A percentile compares a stretch with the other conserved stretches of the same genome.
Evolutionary conservation across 805 yeast genomes (phyloP).

Genomic region (Blastobotrys parvus): DNA sequence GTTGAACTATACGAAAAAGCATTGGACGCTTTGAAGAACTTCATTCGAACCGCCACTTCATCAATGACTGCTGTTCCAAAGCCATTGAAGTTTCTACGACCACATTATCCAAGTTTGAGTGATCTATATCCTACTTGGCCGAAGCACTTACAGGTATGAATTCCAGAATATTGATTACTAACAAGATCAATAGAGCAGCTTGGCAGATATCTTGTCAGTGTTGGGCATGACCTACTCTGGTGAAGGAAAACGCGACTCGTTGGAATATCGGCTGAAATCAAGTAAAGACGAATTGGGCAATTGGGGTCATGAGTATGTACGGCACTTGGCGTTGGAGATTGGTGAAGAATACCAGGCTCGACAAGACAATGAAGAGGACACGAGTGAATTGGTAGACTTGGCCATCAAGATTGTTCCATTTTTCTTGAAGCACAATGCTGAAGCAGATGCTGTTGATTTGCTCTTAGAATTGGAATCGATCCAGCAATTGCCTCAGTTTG

Average conservation of each 20-base stretch:
- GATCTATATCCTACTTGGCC: constrained; percentile 63
- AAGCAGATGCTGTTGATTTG: constrained; percentile 95
- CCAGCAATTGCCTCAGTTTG: constrained; percentile 72
- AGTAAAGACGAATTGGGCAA: constrained; percentile 52
- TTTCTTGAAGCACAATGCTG: constrained; percentile 91
- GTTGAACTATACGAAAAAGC: constrained; percentile 45
- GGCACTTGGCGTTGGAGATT: constrained; percentile 91
- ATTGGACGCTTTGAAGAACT: constrained; percentile 62
- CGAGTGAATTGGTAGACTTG: constrained; percentile 46
- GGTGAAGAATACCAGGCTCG: constrained; percentile 62
- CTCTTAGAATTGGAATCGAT: constrained; percentile 83
- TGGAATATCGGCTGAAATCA: constrained; percentile 67
- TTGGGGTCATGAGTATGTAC: constrained; percentile 98
- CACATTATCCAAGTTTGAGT: constrained; percentile 66
- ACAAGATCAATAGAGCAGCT: no score
- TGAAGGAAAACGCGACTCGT: constrained; percentile 67
- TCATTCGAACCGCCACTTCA: constrained; percentile 86
- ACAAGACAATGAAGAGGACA: constrained; percentile 20
- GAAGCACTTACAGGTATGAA: constrained; percentile 33
- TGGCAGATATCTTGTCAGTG: constrained; percentile 88
- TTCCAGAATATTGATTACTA: no score
- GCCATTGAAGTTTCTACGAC: constrained; percentile 91
- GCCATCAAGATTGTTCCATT: constrained; percentile 77
- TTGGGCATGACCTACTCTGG: constrained; percentile 91
- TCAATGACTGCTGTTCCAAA: constrained; percentile 99